Conservation (phyloP, 202 grass and related monocot genomes). For the Alloteropsis angusta region DNA sequence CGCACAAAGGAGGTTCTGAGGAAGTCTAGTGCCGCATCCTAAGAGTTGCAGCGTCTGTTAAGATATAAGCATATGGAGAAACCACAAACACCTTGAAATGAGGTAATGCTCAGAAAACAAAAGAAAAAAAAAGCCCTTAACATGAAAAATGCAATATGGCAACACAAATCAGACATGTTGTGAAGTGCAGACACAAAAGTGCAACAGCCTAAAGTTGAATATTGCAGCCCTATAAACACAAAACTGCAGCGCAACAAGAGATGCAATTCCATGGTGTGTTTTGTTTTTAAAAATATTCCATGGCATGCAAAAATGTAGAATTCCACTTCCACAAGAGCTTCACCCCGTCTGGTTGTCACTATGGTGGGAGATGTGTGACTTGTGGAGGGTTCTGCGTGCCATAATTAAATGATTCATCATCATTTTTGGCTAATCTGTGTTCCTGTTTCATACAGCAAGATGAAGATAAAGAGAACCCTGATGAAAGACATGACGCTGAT, state of each 20-base stretch:
- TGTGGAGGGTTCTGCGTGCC: not conserved
- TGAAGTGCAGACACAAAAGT: not conserved
- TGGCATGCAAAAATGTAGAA: not conserved
- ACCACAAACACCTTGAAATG: not conserved
- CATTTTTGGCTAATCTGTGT: conserved; percentile 5
- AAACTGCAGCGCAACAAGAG: not conserved
- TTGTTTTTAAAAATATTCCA: too few relatives aligned
- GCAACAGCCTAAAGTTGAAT: not conserved
- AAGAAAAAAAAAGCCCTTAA: not conserved
- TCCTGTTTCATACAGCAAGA: conserved; percentile 49
- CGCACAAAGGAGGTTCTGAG: not conserved
- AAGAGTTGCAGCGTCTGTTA: not conserved
- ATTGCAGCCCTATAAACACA: not conserved
- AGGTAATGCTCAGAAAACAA: not conserved
- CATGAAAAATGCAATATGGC: not conserved
- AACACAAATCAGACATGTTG: not conserved
- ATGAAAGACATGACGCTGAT: conserved; percentile 54
- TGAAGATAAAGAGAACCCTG: conserved; percentile 65
- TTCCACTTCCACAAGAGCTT: not conserved
- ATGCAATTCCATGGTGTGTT: not conserved
- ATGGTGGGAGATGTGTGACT: not conserved
- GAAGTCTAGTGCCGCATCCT: not conserved
- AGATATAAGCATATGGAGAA: not conserved
- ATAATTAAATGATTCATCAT: not conserved
- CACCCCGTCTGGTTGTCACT: not conserved